phyloP scores from a whole-genome alignment of 129 eudicot species.

The Artemisia argyi region DNA sequence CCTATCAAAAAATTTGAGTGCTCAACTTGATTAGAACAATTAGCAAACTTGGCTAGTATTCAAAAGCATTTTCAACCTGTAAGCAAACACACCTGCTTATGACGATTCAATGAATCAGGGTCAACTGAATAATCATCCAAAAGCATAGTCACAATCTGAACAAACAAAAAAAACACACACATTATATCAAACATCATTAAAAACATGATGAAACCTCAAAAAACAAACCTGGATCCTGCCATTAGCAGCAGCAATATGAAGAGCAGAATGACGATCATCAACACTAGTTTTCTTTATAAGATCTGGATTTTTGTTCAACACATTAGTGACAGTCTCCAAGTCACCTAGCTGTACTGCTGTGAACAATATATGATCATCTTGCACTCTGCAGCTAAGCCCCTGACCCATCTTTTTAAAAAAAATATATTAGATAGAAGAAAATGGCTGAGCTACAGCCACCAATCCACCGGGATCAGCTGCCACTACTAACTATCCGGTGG shows the following conservation, averaged over 20 bases:
- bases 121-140: conserved; percentile 48
- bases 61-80: conserved; percentile 1
- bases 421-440: no score
- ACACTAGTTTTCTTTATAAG: conserved; percentile 37
- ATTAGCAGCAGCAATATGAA: conserved; percentile 85
- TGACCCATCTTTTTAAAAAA: conserved; percentile 55
- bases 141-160: conserved; percentile 64
- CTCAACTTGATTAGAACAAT: no score
- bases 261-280: conserved; percentile 53
- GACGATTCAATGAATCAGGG: conserved; percentile 63
- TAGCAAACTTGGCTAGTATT: not conserved
- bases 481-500: not conserved
- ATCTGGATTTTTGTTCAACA: conserved; percentile 49
- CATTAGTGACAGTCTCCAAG: conserved; percentile 37
- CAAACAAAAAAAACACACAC: not conserved
- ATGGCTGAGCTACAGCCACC: no score
- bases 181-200: not conserved
- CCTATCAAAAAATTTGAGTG: no score
- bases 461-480: no score
- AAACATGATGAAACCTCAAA: no score
- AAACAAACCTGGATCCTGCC: conserved; percentile 72
- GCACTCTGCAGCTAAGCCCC: conserved; percentile 58
- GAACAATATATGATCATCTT: conserved; percentile 53
- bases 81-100: conserved; percentile 53
- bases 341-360: conserved; percentile 67